Conservation (phyloP, 1,139 yeast genomes). For the Geotrichum histeridarum region DNA sequence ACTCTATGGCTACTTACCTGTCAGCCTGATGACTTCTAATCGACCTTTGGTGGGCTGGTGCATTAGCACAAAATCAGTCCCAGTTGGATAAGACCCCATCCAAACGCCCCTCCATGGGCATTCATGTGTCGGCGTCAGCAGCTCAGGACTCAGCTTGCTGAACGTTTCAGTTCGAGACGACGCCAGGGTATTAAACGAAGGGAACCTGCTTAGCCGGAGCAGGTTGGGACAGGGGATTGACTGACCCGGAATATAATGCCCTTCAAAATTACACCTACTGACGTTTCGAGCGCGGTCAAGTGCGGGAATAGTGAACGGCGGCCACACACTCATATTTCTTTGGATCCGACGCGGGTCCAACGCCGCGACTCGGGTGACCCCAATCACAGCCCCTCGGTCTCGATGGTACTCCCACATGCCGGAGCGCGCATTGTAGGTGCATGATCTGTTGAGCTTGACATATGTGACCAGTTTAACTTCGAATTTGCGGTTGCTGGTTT, state of each 20-base stretch:
- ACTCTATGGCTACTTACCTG: conserved; percentile 19
- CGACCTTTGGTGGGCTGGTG: conserved; percentile 27
- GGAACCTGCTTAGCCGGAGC: conserved; percentile 25
- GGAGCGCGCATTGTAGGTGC: conserved; percentile 7
- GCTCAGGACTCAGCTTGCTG: conserved; percentile 18
- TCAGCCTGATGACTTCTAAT: conserved; percentile 32
- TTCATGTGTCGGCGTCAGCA: conserved; percentile 15
- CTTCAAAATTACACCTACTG: conserved; percentile 25
- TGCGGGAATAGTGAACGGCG: conserved; percentile 26
- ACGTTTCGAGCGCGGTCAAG: conserved; percentile 25
- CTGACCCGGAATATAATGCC: conserved; percentile 20
- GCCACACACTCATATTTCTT: conserved; percentile 29
- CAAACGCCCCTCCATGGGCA: conserved; percentile 31
- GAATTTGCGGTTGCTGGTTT: conserved; percentile 15
- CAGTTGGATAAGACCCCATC: conserved; percentile 25
- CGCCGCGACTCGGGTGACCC: conserved; percentile 24
- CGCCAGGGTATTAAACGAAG: conserved; percentile 23
- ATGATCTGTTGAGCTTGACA: conserved; percentile 10
- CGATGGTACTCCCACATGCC: conserved; percentile 19
- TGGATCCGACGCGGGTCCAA: conserved; percentile 21
- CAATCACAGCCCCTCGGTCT: conserved; percentile 15
- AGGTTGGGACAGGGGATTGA: conserved; percentile 19
- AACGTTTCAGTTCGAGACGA: conserved; percentile 22
- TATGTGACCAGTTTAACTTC: conserved; percentile 6
- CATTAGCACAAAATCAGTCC: conserved; percentile 27